Evolutionary conservation across 2,329 filamentous ascomycete species (phyloP), one percentile per base, ranked within the genome.

Genomic region (Diaporthe aspalathi): DNA sequence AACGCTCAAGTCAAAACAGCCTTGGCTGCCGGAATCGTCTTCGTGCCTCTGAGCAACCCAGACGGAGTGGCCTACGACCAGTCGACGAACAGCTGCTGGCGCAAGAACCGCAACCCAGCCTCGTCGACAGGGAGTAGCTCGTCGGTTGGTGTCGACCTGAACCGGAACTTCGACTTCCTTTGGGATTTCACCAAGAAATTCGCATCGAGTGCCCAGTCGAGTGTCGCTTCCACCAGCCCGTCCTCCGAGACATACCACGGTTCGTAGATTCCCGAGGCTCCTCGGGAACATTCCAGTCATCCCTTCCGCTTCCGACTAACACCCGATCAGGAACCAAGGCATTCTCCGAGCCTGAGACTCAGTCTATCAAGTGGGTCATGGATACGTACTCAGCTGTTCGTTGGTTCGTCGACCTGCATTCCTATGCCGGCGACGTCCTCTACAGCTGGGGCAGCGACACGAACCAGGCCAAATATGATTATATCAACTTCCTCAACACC

Each of bases 391-490:
- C 80, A 60, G 83, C 83, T 54, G 79, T 90, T 56, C 81, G 84
- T 35, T 90, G 87, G 87, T 88, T 88, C 77, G 79, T 89, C 72
- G 88, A 90, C 73, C 81, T 90, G 54, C 88, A 90, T 81, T 88
- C 87, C 1, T 86, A 82, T 35, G 81, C 83, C 0, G 86, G 85
- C 2, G 80, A 84, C 40, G 80, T 90, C 22, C 78, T 90, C 17
- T 89, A 89, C 78, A 83, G 81, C 68, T 90, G 88, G 88, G 88
- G 88, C 27, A 85, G 87, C 73, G 87, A 90, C 74, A 82, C 85
- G 57, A 80, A 84, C 70, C 88, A 90, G 78, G 79, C 79, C 66
- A 81, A 77, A 0, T 81, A 83, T 56, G 76, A 83, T 0, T 74
- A 74, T 62, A 85, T 87, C 82, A 89, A 84, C 79, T 88, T 89